Evolutionary conservation across 1,284 basidiomycete species (phyloP).

Genomic region (Exobasidium rhododendri): DNA sequence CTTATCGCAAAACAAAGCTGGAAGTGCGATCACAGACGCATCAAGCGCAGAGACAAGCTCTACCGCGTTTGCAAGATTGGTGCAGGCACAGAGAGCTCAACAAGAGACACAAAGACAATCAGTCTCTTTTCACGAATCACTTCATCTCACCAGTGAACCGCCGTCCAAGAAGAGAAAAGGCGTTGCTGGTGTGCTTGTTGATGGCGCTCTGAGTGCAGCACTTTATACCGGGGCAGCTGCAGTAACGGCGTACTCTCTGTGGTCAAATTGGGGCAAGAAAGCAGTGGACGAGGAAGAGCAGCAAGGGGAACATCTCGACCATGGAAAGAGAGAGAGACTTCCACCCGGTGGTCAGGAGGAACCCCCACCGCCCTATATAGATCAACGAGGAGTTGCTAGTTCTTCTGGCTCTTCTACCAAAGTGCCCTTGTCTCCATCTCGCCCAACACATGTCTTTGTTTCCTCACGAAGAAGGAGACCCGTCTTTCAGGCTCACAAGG

Average conservation of each 20-base stretch:
- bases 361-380: slow-evolving; percentile 29
- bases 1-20: not conserved
- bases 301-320: slow-evolving; percentile 20
- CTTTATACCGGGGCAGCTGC: slow-evolving; percentile 40
- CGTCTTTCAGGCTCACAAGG: slow-evolving; percentile 15
- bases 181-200: slow-evolving; percentile 34
- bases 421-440: not conserved
- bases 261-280: slow-evolving; percentile 30
- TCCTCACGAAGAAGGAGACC: slow-evolving; percentile 27
- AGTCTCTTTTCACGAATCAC: not conserved
- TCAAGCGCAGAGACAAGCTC: not conserved
- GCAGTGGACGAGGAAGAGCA: slow-evolving; percentile 17
- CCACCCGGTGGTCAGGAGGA: slow-evolving; percentile 26
- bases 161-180: slow-evolving; percentile 30
- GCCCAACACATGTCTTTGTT: slow-evolving; percentile 23
- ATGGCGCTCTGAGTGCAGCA: slow-evolving; percentile 34
- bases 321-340: slow-evolving; percentile 9
- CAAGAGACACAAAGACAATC: slow-evolving; percentile 1
- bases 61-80: slow-evolving; percentile 10
- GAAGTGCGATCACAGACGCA: not conserved
- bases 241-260: slow-evolving; percentile 36
- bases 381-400: not conserved
- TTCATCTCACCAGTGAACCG: slow-evolving; percentile 18
- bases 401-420: not conserved
- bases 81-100: slow-evolving; percentile 7